Percentiles rank a stretch among this genome's conserved stretches.
Conservation (phyloP, 2,329 filamentous ascomycete genomes). For the Alternaria metachromatica region DNA sequence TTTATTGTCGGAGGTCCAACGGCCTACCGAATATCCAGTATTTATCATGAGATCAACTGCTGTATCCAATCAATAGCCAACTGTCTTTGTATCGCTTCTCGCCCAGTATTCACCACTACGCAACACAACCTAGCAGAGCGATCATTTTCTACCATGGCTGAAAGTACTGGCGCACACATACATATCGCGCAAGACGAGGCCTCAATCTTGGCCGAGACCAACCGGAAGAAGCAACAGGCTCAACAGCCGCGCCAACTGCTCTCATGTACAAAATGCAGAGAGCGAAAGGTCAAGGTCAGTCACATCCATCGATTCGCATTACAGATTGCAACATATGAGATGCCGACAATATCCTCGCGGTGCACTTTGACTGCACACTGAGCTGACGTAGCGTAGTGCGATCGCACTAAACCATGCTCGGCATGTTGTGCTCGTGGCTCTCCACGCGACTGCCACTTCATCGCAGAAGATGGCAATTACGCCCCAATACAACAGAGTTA, state of each 20-base stretch:
- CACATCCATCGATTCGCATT: not conserved
- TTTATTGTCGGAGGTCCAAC: not conserved
- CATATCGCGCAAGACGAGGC: slow-evolving; percentile 17
- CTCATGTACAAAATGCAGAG: slow-evolving; percentile 58
- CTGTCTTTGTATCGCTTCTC: not conserved
- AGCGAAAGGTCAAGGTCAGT: slow-evolving; percentile 57
- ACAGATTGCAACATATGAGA: not conserved
- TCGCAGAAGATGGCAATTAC: slow-evolving; percentile 56
- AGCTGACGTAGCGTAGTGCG: slow-evolving; percentile 45
- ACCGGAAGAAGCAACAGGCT: slow-evolving; percentile 47
- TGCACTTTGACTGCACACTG: not conserved
- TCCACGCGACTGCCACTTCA: slow-evolving; percentile 57
- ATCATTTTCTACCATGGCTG: not conserved
- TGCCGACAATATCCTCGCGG: not conserved
- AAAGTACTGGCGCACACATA: slow-evolving; percentile 21
- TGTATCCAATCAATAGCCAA: not conserved
- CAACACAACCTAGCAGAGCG: not conserved
- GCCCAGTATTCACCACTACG: not conserved
- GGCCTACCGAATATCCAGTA: not conserved
- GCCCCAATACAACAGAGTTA: slow-evolving; percentile 56
- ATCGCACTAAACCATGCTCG: slow-evolving; percentile 58
- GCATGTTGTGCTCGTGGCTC: slow-evolving; percentile 57
- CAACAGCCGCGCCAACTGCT: slow-evolving; percentile 54
- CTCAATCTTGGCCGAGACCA: slow-evolving; percentile 10
- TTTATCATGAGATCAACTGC: not conserved